These are phyloP conservation scores for Trametes sp. DNA, from an alignment of 1,284 basidiomycete genomes.

Conservation along the genomic window DNA sequence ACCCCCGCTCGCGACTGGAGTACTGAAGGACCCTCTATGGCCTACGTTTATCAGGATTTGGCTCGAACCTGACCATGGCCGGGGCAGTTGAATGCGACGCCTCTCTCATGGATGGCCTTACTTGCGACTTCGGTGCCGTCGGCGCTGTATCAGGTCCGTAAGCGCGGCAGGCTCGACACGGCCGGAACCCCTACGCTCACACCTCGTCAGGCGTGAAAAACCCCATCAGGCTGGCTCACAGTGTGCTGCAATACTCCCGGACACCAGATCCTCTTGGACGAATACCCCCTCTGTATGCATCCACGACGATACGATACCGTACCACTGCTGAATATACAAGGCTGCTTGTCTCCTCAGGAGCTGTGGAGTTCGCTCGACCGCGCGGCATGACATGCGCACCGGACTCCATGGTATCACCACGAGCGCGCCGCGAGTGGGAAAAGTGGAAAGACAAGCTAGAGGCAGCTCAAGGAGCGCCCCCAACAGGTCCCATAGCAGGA, in stretches of 20 bases:
- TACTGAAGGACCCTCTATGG: neutral
- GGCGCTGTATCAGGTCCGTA: conserved; percentile 66
- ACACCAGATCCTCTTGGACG: conserved; percentile 62
- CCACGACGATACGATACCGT: too few species aligned
- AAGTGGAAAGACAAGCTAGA: conserved; percentile 62
- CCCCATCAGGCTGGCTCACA: conserved; percentile 65
- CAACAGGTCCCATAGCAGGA: too few species aligned
- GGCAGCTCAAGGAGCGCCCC: neutral
- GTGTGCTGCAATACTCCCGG: conserved; percentile 60
- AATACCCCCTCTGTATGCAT: conserved; percentile 67
- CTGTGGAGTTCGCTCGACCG: conserved; percentile 53
- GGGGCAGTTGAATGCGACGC: conserved; percentile 83
- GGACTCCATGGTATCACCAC: conserved; percentile 54
- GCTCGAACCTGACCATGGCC: conserved; percentile 74
- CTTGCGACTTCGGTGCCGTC: conserved; percentile 67
- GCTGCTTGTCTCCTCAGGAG: conserved; percentile 60
- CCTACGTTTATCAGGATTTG: conserved; percentile 70
- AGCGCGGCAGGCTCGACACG: neutral
- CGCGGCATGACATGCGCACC: conserved; percentile 47
- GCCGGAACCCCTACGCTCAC: neutral
- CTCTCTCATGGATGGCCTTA: conserved; percentile 66
- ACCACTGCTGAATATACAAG: conserved; percentile 38
- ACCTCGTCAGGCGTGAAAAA: conserved; percentile 63
- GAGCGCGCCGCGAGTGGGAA: conserved; percentile 62
- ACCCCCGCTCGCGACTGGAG: neutral